Conservation (phyloP, 306 rosid species). For the Fragaria vesca region DNA sequence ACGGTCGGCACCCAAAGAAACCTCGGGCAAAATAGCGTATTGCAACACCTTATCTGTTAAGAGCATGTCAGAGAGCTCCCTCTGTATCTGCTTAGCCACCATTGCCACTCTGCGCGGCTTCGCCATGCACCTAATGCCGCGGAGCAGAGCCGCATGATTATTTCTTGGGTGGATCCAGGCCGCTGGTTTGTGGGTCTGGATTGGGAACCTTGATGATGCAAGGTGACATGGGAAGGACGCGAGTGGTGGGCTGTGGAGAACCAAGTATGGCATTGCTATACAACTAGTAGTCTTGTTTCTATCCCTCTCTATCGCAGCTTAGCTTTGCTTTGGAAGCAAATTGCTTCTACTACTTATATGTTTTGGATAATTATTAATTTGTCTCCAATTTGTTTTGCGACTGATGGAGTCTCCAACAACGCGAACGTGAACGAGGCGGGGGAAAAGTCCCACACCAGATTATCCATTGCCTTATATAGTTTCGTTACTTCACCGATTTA, state of each 20-base stretch:
- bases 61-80: conserved; percentile 94
- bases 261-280: conserved; percentile 46
- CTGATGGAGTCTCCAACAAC: not conserved
- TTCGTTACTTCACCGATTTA: too few species aligned
- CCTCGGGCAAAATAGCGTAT: conserved; percentile 79
- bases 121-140: conserved; percentile 69
- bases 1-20: conserved; percentile 83
- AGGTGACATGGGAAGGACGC: conserved; percentile 14
- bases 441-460: not conserved
- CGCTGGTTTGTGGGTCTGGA: conserved; percentile 19
- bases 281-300: not conserved
- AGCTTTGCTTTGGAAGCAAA: not conserved
- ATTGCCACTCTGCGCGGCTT: conserved; percentile 85
- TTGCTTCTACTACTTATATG: not conserved
- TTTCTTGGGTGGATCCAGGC: conserved; percentile 31
- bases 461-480: too few species aligned
- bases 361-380: not conserved
- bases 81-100: conserved; percentile 87
- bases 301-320: not conserved
- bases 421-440: not conserved
- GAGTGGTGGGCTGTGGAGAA: conserved; percentile 35
- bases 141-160: conserved; percentile 19
- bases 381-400: not conserved
- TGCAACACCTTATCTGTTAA: conserved; percentile 73
- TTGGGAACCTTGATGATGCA: conserved; percentile 25